Evolutionary conservation across 495 filamentous ascomycete genomes (phyloP).

Genomic region (Penicillium pancosmium): DNA sequence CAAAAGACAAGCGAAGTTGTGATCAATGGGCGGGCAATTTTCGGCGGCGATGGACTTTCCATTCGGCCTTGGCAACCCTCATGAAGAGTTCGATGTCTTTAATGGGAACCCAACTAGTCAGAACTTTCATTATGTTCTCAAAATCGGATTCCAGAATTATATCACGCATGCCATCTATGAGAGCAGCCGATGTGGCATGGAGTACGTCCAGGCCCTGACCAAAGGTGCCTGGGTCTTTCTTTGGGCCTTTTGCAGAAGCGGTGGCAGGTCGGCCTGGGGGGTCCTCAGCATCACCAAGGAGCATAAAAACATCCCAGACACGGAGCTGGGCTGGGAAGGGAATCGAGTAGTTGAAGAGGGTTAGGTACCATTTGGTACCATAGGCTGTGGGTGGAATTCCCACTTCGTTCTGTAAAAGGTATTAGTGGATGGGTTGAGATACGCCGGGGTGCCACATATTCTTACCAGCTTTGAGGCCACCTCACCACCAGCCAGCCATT

Average conservation of each 20-base stretch:
- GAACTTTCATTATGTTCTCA: conserved; percentile 96
- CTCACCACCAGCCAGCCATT: conserved; percentile 78
- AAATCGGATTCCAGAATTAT: conserved; percentile 94
- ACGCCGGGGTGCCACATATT: conserved; percentile 14
- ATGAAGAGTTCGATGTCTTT: conserved; percentile 94
- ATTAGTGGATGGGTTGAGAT: not conserved
- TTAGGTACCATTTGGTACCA: conserved; percentile 96
- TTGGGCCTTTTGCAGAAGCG: conserved; percentile 53
- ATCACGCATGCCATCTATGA: conserved; percentile 90
- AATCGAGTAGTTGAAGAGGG: conserved; percentile 95
- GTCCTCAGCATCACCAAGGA: conserved; percentile 74
- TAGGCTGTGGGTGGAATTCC: conserved; percentile 87
- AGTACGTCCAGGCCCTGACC: conserved; percentile 79
- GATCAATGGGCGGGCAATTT: conserved; percentile 27
- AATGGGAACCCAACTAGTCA: conserved; percentile 95
- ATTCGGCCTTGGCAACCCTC: conserved; percentile 91
- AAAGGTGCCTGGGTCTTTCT: conserved; percentile 46
- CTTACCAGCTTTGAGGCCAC: conserved; percentile 79
- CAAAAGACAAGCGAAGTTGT: not conserved
- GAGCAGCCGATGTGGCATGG: conserved; percentile 85
- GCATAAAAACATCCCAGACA: conserved; percentile 98
- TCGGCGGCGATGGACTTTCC: conserved; percentile 70
- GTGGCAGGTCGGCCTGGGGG: conserved; percentile 16
- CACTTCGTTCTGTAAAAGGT: conserved; percentile 65
- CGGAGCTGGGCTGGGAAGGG: conserved; percentile 96